phyloP scores from a whole-genome alignment of 2,329 filamentous ascomycete genomes.

The Beauveria bassiana region DNA sequence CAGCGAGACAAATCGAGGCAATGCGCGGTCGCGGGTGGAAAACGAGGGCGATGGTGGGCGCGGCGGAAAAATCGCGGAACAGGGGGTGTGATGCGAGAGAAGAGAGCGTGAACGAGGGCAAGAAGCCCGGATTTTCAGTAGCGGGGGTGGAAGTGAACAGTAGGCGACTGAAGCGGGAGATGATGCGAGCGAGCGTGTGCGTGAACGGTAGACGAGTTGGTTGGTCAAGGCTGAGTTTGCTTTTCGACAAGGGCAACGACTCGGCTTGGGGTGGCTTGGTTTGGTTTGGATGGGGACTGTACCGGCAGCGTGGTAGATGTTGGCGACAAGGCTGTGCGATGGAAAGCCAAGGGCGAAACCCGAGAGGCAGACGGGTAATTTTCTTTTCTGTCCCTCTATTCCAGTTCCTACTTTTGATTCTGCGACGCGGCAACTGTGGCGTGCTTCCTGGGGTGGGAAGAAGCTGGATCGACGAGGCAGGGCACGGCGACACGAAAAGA shows the following conservation, averaged over 20 bases:
- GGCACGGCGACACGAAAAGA: neutral
- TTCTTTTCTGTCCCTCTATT: neutral
- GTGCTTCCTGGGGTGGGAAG: neutral
- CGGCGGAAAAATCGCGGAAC: slow-evolving; percentile 6
- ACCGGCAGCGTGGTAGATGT: neutral
- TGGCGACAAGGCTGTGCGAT: neutral
- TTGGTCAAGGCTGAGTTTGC: slow-evolving; percentile 2
- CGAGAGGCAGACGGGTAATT: too few species aligned
- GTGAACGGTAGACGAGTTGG: neutral
- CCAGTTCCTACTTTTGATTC: neutral
- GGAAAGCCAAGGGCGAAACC: neutral
- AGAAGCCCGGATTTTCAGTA: neutral
- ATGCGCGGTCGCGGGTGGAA: neutral
- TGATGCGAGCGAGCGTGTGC: neutral
- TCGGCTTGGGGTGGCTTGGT: neutral
- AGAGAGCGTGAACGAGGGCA: neutral
- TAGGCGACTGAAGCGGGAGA: neutral
- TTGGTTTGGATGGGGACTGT: neutral
- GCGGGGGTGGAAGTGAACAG: neutral
- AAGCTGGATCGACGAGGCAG: neutral
- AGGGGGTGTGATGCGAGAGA: neutral
- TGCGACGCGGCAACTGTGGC: neutral
- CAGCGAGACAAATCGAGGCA: neutral
- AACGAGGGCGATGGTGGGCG: neutral
- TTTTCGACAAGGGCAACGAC: neutral